Conservation (phyloP, 2,329 filamentous ascomycete species). For the Fusarium siculi region DNA sequence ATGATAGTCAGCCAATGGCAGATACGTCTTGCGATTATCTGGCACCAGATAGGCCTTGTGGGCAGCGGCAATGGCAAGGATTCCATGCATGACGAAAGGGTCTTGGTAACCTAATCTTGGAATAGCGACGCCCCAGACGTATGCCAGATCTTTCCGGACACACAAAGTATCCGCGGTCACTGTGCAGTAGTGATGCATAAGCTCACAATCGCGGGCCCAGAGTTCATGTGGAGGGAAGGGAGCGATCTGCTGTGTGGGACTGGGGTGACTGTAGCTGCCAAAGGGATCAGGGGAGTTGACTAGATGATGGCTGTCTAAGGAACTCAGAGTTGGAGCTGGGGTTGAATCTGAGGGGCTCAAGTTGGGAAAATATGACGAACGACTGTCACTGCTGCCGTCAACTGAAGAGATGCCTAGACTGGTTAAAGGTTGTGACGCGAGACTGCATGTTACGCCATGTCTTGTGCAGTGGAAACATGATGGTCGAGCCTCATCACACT, state of each 20-base stretch:
- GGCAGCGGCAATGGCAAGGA: conserved; percentile 45
- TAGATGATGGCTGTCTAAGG: conserved; percentile 4
- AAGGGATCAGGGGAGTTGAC: conserved; percentile 12
- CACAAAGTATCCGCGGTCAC: conserved; percentile 41
- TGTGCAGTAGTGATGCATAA: conserved; percentile 48
- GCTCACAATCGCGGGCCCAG: conserved; percentile 40
- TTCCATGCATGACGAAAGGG: conserved; percentile 46
- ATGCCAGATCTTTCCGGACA: conserved; percentile 34
- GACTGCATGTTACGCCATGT: conserved; percentile 45
- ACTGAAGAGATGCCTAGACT: not conserved
- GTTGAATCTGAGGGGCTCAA: conserved; percentile 22
- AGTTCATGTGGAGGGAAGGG: conserved; percentile 41
- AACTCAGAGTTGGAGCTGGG: not conserved
- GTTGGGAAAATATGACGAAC: conserved; percentile 22
- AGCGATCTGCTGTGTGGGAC: conserved; percentile 33
- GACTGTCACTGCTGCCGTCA: not conserved
- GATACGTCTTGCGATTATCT: conserved; percentile 37
- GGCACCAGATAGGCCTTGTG: conserved; percentile 48
- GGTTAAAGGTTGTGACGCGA: conserved; percentile 17
- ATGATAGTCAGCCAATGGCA: conserved; percentile 45
- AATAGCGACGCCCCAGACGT: conserved; percentile 44
- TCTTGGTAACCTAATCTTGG: conserved; percentile 44
- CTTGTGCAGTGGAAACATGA: conserved; percentile 47
- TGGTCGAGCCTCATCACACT: conserved; percentile 46
- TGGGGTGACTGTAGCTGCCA: conserved; percentile 13